Conservation (phyloP, 2,329 filamentous ascomycete species). For the Dactylonectria macrodidyma region DNA sequence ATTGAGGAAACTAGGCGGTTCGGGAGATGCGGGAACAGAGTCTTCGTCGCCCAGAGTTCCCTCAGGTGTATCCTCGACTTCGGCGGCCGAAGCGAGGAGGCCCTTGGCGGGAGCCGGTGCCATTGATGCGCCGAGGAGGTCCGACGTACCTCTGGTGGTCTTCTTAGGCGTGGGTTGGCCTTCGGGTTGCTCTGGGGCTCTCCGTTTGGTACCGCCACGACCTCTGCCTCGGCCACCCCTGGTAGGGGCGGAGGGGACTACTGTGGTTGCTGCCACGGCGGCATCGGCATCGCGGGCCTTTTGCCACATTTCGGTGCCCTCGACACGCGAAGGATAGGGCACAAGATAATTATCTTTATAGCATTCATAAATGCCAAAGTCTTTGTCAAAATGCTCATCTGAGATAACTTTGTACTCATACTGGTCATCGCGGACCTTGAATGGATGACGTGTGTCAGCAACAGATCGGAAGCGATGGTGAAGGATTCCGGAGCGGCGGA, state of each 20-base stretch:
- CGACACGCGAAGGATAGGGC: slow-evolving; percentile 61
- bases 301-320: slow-evolving; percentile 60
- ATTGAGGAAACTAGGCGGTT: slow-evolving; percentile 49
- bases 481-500: slow-evolving; percentile 41
- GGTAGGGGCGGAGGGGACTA: slow-evolving; percentile 45
- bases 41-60: slow-evolving; percentile 55
- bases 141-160: slow-evolving; percentile 54
- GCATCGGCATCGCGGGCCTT: slow-evolving; percentile 56
- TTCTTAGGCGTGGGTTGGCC: slow-evolving; percentile 66
- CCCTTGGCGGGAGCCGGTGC: slow-evolving; percentile 54
- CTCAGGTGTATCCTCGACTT: slow-evolving; percentile 53
- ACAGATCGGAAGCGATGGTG: slow-evolving; percentile 29
- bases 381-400: slow-evolving; percentile 59
- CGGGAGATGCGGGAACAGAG: slow-evolving; percentile 55
- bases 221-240: slow-evolving; percentile 51
- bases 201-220: slow-evolving; percentile 62
- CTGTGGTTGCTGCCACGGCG: slow-evolving; percentile 49
- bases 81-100: slow-evolving; percentile 57
- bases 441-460: slow-evolving; percentile 38
- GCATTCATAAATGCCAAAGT: slow-evolving; percentile 61
- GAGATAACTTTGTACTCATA: slow-evolving; percentile 63
- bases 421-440: slow-evolving; percentile 59
- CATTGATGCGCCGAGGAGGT: slow-evolving; percentile 47
- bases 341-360: slow-evolving; percentile 60
- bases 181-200: slow-evolving; percentile 65